These are phyloP conservation scores for Austroboletus festivus DNA, from an alignment of 768 basidiomycete species.

Conservation along the genomic window DNA sequence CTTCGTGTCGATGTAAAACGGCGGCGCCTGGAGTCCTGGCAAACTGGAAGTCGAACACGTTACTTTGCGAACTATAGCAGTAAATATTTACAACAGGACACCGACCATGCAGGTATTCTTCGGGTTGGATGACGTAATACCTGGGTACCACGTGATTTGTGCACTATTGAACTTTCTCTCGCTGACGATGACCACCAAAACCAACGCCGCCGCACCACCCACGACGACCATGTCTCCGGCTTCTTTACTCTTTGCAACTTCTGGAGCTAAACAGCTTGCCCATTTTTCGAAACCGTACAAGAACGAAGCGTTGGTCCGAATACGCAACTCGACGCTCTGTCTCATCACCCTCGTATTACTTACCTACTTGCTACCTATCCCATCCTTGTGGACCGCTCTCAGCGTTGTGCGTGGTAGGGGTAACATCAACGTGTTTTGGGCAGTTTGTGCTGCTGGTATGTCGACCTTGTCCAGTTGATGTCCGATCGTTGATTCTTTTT, in stretches of 20 bases:
- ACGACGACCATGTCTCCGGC: slow-evolving; percentile 23
- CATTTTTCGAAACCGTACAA: slow-evolving; percentile 34
- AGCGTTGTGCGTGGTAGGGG: slow-evolving; percentile 26
- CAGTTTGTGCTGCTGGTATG: slow-evolving; percentile 32
- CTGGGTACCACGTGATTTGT: too few species aligned
- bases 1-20: too few species aligned
- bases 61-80: too few species aligned
- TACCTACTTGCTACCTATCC: slow-evolving; percentile 38
- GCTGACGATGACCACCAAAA: too few species aligned
- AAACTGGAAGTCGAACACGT: too few species aligned
- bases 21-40: too few species aligned
- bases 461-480: background rate
- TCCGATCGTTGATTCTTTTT: background rate
- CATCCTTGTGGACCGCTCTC: slow-evolving; percentile 36
- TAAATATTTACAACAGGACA: too few species aligned
- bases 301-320: slow-evolving; percentile 36
- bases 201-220: too few species aligned
- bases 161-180: too few species aligned
- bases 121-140: too few species aligned
- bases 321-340: slow-evolving; percentile 37
- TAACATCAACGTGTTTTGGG: slow-evolving; percentile 14
- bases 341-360: slow-evolving; percentile 33
- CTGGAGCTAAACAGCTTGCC: slow-evolving; percentile 18
- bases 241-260: slow-evolving; percentile 22
- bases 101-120: too few species aligned